These are phyloP conservation scores for Pythium sukuiense DNA, from an alignment of 352 stramenopile species.

Conservation along the genomic window DNA sequence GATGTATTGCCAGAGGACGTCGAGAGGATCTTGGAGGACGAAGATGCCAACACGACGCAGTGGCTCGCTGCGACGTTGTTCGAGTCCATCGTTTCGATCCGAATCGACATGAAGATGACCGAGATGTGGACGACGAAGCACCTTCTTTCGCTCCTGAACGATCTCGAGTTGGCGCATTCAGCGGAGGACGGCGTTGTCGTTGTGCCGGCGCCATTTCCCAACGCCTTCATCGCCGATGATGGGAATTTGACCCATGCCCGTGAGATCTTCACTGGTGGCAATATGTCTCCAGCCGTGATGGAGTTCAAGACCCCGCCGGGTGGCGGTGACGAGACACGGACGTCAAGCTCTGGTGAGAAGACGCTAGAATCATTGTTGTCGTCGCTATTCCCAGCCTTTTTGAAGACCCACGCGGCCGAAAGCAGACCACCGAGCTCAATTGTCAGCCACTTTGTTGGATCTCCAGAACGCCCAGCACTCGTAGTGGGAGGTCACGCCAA, in stretches of 20 bases:
- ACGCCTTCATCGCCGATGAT: not conserved
- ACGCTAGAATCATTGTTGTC: not conserved
- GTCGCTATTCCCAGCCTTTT: not conserved
- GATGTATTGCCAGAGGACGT: not conserved
- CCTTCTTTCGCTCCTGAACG: not conserved
- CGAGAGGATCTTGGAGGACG: not conserved
- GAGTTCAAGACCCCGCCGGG: not conserved
- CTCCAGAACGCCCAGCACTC: not conserved
- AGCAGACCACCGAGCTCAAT: not conserved
- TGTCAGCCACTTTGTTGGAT: not conserved
- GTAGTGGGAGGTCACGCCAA: not conserved
- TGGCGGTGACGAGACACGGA: not conserved
- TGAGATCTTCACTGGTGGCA: not conserved
- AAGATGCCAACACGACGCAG: not conserved
- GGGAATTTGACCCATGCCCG: not conserved
- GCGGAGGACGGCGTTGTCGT: not conserved
- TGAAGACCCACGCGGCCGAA: not conserved
- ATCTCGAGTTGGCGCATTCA: not conserved
- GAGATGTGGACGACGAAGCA: not conserved
- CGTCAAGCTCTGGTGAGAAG: not conserved
- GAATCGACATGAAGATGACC: not conserved
- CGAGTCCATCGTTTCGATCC: not conserved
- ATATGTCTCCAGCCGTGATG: not conserved
- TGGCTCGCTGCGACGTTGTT: not conserved
- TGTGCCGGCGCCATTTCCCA: not conserved